These are phyloP conservation scores for Gnaphalium uliginosum DNA, from an alignment of 129 eudicot species.

Conservation along the genomic window DNA sequence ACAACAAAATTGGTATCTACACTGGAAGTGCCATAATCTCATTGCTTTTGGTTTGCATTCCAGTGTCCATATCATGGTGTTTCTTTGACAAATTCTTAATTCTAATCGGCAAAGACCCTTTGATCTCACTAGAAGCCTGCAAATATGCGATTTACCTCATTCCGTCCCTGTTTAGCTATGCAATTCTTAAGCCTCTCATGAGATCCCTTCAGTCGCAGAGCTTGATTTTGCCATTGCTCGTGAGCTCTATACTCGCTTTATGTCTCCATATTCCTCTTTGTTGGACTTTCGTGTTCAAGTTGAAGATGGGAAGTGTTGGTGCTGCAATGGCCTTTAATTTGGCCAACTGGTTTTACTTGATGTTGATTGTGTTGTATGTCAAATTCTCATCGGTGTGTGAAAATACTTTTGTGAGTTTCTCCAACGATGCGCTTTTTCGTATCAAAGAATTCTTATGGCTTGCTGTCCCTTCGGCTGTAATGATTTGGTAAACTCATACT, in stretches of 20 bases:
- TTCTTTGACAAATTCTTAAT: conserved; percentile 55
- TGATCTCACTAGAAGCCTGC: conserved; percentile 57
- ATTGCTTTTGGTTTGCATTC: conserved; percentile 55
- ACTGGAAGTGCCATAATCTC: conserved; percentile 59
- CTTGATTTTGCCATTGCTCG: conserved; percentile 51
- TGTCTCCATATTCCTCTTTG: conserved; percentile 58
- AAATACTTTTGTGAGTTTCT: conserved; percentile 39
- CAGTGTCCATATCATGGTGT: conserved; percentile 53
- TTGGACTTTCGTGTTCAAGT: conserved; percentile 67
- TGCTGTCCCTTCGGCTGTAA: conserved; percentile 61
- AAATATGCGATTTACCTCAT: conserved; percentile 52
- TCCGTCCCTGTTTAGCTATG: conserved; percentile 55
- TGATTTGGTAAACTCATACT: conserved; percentile 46
- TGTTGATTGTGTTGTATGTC: conserved; percentile 42
- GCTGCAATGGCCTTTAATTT: conserved; percentile 64
- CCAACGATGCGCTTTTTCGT: conserved; percentile 49
- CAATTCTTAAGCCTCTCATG: conserved; percentile 55
- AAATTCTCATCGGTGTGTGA: conserved; percentile 48
- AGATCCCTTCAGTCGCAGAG: conserved; percentile 70
- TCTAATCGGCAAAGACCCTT: conserved; percentile 66
- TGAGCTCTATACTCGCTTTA: conserved; percentile 46
- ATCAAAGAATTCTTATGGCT: conserved; percentile 52
- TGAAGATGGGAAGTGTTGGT: conserved; percentile 53
- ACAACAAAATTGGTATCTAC: conserved; percentile 49
- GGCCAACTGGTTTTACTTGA: conserved; percentile 49